Evolutionary conservation across 345 rosid species (phyloP), one percentile per base, ranked within the genome.

Genomic region (Alliaria petiolata): DNA sequence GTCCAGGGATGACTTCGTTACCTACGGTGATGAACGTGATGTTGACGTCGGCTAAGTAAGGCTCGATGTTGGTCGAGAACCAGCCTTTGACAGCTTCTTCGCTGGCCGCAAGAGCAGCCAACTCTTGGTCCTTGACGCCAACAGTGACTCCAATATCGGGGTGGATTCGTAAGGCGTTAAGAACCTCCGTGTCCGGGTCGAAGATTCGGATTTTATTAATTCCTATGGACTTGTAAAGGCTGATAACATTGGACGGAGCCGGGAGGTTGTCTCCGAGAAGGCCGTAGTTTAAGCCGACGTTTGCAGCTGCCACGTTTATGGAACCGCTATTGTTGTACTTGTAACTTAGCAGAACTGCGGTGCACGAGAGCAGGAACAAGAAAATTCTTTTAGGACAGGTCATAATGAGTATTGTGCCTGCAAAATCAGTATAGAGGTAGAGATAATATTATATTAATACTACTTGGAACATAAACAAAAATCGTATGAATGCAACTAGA

Each of bases 211-310:
- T 9, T 11, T 31, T 31, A 0, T 65, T 44, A 1, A 81, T 69
- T 15, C 31, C 19, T 17, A 72, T 46, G 13, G 58, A 57, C 65
- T 76, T 55, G 77, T 73, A 81, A 12, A 87, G 79, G 5, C 11
- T 28, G 20, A 82, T 63, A 0, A 81, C 88, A 0, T 70, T 36
- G 7, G 65, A 8, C 2, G 84, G 79, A 45, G 81, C 4, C 0
- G 85, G 84, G 34, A 84, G 83, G 56, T 85, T 81, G 60, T 84
- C 72, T 6, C 80, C 85, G 15, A 67, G 70, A 50, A 79, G 56
- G 0, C 83, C 84, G 60, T 85, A 83, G 60, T 64, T 73, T 15
- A 83, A 79, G 7, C 83, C 85, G 78, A 61, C 35, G 34, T 54
- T 54, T 28, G 47, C 10, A 22, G 47, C 26, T 44, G 10, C 15